Base-by-base conservation (phyloP, 2,329 filamentous ascomycete species). In the Beauveria rudraprayagi region DNA sequence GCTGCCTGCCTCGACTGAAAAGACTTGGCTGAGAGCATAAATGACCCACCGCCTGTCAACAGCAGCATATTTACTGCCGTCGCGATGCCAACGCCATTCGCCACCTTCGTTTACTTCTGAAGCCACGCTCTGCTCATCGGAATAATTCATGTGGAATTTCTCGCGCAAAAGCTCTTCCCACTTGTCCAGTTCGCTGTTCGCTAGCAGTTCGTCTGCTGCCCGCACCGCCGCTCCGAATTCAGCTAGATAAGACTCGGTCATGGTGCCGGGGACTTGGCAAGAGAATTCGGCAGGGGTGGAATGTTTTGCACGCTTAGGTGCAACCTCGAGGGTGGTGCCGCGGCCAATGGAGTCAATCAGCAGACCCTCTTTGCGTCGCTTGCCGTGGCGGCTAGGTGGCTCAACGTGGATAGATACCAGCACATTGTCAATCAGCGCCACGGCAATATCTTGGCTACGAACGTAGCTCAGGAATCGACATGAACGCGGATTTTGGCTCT, bases 311-410 rank as follows among this genome's bases (percentile, higher is more conserved):
- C 69, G 73, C 63, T 76, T 75, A 6, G 69, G 57, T 19, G 71
- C 65, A 44, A 75, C 66, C 65, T 76, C 75, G 4, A 75, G 67
- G 11, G 73, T 72, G 1, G 77, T 75, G 3, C 87, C 88, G 63
- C 86, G 86, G 1, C 88, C 87, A 59, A 92, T 83, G 0, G 89
- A 88, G 69, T 92, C 88, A 40, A 90, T 87, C 28, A 92, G 75
- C 8, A 90, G 77, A 9, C 87, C 86, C 56, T 84, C 80, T 44
- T 81, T 81, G 43, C 81, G 77, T 71, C 83, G 81, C 64, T 78
- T 81, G 62, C 78, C 77, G n/a, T 82, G 77, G 51, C 74, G 76
- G 67, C 80, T 80, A 1, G 84, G 84, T 2, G 82, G 80, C 67
- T 88, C 84, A n/a, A 88, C 75, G 67, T 91, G 88, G 56, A 92